These are phyloP conservation scores for Boletus bicolor DNA, from an alignment of 768 basidiomycete genomes.

Conservation along the genomic window DNA sequence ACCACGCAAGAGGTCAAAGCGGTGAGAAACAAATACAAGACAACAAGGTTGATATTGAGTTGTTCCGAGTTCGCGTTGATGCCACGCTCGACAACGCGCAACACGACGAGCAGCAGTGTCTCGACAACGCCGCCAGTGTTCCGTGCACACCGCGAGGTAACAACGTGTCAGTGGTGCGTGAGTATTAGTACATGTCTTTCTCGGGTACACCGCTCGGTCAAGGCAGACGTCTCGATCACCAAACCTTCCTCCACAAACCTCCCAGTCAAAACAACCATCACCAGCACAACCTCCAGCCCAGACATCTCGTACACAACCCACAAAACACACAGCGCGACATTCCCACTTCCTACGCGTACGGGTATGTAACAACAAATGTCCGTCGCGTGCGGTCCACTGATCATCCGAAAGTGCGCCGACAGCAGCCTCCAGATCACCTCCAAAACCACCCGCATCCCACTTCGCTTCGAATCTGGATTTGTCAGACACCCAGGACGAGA, in stretches of 20 bases:
- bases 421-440: conserved; percentile 54
- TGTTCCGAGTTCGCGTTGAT: neutral
- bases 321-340: conserved; percentile 40
- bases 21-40: conserved; percentile 20
- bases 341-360: conserved; percentile 67
- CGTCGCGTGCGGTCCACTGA: conserved; percentile 16
- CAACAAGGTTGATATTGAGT: conserved; percentile 22
- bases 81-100: conserved; percentile 4
- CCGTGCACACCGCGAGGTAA: conserved; percentile 9
- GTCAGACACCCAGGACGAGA: conserved; percentile 44
- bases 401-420: conserved; percentile 49
- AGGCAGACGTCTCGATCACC: conserved; percentile 83
- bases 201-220: conserved; percentile 78
- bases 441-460: conserved; percentile 40
- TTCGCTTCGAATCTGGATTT: conserved; percentile 35
- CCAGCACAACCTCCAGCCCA: conserved; percentile 28
- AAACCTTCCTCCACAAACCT: conserved; percentile 67
- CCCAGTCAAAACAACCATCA: conserved; percentile 27
- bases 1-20: conserved; percentile 2
- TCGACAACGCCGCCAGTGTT: neutral
- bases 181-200: conserved; percentile 72
- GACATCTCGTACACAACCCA: conserved; percentile 20
- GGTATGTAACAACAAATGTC: conserved; percentile 40
- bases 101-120: conserved; percentile 12
- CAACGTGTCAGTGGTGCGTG: conserved; percentile 17